Base-by-base conservation (phyloP, 768 basidiomycete species). In the Auriscalpium orientale region DNA sequence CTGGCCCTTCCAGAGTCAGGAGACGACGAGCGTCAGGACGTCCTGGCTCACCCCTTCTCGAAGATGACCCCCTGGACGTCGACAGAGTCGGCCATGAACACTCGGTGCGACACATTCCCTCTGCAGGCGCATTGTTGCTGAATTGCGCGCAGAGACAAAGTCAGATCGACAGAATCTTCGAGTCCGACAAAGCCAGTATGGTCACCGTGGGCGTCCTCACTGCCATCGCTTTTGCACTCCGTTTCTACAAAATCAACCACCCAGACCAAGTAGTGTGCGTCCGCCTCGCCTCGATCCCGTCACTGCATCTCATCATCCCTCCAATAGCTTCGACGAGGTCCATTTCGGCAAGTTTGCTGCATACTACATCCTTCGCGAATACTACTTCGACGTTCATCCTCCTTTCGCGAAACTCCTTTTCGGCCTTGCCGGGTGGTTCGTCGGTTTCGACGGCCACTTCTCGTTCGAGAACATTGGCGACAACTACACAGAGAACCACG, bases 301-400 rank as follows among this genome's bases (percentile, higher is more conserved):
- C 28, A 20, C 51, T 43, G 50, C 33, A 8, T n/a, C 35, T n/a
- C 45, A 49, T 37, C 56, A 37, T 40, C 51, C 52, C 55, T 59
- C 48, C 49, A 8, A 35, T 63, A 95, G 92, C 49, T 98, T 98
- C 67, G 95, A 98, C 68, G 95, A 98, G 73, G 95, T 98, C 12
- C 95, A 98, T 68, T 98, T 98, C 67, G 95, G 95, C 59, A 97
- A 98, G 71, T 99, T 99, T 68, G 95, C 97, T 12, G 83, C 91
- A 6, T 90, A 93, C 72, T 99, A 99, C 71, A 85, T 98, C 67
- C 75, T 75, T 47, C 81, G 95, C 61, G 83, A 97, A 71, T 99
- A 98, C 75, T 98, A 98, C 74, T 99, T 99, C 76, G 97, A 99
- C 68, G 95, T 99, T 8, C 97, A 99, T 66, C 97, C 97, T 38